Conservation (phyloP, 352 stramenopile species). For the Globisporangium splendens region DNA sequence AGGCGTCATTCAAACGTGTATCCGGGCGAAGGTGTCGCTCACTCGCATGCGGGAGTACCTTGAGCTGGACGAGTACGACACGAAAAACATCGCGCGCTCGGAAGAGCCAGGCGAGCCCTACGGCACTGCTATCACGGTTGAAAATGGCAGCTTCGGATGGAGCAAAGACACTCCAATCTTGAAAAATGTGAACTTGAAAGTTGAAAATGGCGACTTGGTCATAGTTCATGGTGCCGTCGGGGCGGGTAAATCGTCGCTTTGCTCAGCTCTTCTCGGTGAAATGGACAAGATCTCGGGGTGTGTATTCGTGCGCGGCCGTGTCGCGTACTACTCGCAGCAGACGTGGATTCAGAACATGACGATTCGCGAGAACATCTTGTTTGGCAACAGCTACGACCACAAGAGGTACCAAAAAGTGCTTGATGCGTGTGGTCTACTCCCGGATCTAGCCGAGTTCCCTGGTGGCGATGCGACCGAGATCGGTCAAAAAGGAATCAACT, state of each 20-base stretch:
- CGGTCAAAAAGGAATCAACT: slow-evolving; percentile 91
- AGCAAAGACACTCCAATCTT: slow-evolving; percentile 15
- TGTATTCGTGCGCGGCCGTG: slow-evolving; percentile 16
- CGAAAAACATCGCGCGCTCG: slow-evolving; percentile 8
- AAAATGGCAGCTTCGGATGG: slow-evolving; percentile 28
- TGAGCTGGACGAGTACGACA: slow-evolving; percentile 15
- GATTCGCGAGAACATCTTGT: slow-evolving; percentile 91
- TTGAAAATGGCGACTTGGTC: not conserved
- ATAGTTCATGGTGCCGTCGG: not conserved
- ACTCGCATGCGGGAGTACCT: slow-evolving; percentile 29
- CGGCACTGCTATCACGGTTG: slow-evolving; percentile 12
- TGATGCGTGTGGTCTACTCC: too few relatives aligned
- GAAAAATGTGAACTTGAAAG: slow-evolving; percentile 26
- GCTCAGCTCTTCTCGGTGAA: not conserved
- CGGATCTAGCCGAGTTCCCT: too few relatives aligned
- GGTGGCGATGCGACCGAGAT: slow-evolving; percentile 54
- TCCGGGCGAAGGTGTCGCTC: slow-evolving; percentile 32
- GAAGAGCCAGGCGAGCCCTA: not conserved
- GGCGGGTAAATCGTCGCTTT: not conserved
- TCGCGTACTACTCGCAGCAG: slow-evolving; percentile 61
- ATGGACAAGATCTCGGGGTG: not conserved
- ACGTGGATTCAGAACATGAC: too few relatives aligned
- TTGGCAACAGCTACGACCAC: slow-evolving; percentile 56
- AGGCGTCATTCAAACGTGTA: slow-evolving; percentile 16
- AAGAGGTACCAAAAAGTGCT: too few relatives aligned